These are phyloP conservation scores for Circinella minor DNA, from an alignment of 371 early-diverging fungal species.

Conservation along the genomic window DNA sequence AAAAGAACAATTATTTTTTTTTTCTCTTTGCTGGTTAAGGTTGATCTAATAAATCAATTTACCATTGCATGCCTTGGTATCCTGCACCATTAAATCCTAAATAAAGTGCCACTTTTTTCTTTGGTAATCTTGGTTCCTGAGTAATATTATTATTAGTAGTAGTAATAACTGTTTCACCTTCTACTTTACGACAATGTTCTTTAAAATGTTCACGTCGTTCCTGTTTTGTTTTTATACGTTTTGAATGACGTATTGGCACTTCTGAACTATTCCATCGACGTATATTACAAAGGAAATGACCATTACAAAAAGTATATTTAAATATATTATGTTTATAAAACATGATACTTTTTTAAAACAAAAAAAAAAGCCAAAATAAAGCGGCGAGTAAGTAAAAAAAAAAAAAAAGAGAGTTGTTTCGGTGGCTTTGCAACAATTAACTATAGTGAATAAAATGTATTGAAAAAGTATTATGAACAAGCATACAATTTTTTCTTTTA, in stretches of 20 bases:
- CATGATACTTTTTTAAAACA: neutral
- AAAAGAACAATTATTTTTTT: no score
- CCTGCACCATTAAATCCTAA: constrained; percentile 95
- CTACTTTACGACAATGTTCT: neutral
- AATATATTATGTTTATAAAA: neutral
- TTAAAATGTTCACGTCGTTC: constrained; percentile 4
- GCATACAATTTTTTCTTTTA: no score
- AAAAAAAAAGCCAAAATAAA: no score
- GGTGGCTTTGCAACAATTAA: no score
- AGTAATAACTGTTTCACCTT: neutral
- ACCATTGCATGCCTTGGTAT: constrained; percentile 96
- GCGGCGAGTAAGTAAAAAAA: no score
- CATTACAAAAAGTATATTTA: neutral
- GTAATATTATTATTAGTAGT: neutral
- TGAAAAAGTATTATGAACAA: no score
- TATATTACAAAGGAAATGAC: neutral
- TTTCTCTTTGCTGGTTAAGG: neutral
- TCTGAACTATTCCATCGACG: constrained; percentile 1
- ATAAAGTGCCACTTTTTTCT: constrained; percentile 87
- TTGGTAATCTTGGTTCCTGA: constrained; percentile 60
- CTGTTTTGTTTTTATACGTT: neutral
- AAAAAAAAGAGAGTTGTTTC: no score
- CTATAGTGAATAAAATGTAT: no score
- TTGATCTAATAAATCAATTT: constrained; percentile 15
- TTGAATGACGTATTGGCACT: neutral